Conservation (phyloP, 331 rosid species). For the Saraca asoca region DNA sequence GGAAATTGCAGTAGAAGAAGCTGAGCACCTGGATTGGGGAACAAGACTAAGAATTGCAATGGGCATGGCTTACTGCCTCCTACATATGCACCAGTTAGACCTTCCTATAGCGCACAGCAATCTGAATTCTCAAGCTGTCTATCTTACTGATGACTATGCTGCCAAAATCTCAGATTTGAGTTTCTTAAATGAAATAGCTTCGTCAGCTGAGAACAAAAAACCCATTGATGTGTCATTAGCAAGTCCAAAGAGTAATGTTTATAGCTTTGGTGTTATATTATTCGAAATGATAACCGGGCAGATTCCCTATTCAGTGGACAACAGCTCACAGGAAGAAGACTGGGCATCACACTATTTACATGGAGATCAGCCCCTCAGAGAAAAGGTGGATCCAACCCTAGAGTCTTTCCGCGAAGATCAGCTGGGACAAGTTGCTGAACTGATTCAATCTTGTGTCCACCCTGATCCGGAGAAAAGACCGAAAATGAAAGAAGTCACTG, state of each 20-base stretch:
- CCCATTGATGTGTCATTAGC: constrained; percentile 39
- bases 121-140: constrained; percentile 62
- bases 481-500: constrained; percentile 56
- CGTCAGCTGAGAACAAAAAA: constrained; percentile 35
- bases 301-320: constrained; percentile 64
- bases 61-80: constrained; percentile 88
- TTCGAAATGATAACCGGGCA: constrained; percentile 81
- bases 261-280: constrained; percentile 74
- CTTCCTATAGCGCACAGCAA: constrained; percentile 62
- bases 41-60: constrained; percentile 77
- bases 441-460: constrained; percentile 59
- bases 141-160: constrained; percentile 82
- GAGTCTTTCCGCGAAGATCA: constrained; percentile 60
- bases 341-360: constrained; percentile 69
- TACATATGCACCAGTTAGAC: constrained; percentile 71
- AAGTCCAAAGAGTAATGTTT: constrained; percentile 59
- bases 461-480: constrained; percentile 60
- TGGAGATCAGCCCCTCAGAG: constrained; percentile 53
- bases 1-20: constrained; percentile 72
- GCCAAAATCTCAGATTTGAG: constrained; percentile 69
- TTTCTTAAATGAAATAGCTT: constrained; percentile 57
- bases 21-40: constrained; percentile 94
- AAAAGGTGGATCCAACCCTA: constrained; percentile 74
- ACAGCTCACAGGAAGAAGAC: constrained; percentile 56
- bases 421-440: constrained; percentile 53